A percentile compares a stretch with the other conserved stretches of the same genome.
Evolutionary conservation across 2,329 filamentous ascomycete genomes (phyloP).

Genomic region (Cadophora sp.): DNA sequence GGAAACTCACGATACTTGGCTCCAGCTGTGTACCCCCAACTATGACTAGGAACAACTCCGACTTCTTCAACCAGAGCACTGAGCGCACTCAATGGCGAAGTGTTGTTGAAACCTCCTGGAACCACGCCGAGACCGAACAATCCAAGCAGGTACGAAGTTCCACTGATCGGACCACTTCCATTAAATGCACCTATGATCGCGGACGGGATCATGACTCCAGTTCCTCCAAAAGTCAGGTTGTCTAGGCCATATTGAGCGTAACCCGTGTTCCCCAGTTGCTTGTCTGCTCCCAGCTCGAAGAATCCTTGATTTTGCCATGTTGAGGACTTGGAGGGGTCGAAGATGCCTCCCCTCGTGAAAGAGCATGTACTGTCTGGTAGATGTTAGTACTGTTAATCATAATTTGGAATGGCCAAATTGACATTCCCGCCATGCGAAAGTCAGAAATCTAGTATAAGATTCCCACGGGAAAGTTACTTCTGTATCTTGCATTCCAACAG

Average conservation of each 20-base stretch:
- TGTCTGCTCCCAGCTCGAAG: slow-evolving; percentile 60
- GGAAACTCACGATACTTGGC: slow-evolving; percentile 68
- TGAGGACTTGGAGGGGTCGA: slow-evolving; percentile 58
- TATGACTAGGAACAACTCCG: slow-evolving; percentile 71
- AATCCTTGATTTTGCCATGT: slow-evolving; percentile 54
- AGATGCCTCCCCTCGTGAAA: slow-evolving; percentile 63
- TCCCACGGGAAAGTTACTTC: not conserved
- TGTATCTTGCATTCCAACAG: not conserved
- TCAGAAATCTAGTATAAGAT: not conserved
- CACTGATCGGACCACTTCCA: slow-evolving; percentile 52
- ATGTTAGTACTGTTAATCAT: slow-evolving; percentile 11
- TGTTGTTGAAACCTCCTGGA: slow-evolving; percentile 57
- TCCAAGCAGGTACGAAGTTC: slow-evolving; percentile 61
- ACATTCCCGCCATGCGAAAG: not conserved
- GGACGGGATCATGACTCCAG: slow-evolving; percentile 47
- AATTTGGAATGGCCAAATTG: not conserved
- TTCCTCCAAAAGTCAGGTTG: slow-evolving; percentile 39
- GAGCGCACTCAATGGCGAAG: slow-evolving; percentile 58
- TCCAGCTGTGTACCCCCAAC: slow-evolving; percentile 78
- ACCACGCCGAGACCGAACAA: slow-evolving; percentile 63
- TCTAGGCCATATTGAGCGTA: slow-evolving; percentile 72
- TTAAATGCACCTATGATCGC: slow-evolving; percentile 51
- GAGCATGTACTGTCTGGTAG: slow-evolving; percentile 57
- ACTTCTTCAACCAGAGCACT: slow-evolving; percentile 63
- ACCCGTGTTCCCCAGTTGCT: slow-evolving; percentile 62